Conservation (phyloP, 2,329 filamentous ascomycete species). For the Paecilomyces sp. region DNA sequence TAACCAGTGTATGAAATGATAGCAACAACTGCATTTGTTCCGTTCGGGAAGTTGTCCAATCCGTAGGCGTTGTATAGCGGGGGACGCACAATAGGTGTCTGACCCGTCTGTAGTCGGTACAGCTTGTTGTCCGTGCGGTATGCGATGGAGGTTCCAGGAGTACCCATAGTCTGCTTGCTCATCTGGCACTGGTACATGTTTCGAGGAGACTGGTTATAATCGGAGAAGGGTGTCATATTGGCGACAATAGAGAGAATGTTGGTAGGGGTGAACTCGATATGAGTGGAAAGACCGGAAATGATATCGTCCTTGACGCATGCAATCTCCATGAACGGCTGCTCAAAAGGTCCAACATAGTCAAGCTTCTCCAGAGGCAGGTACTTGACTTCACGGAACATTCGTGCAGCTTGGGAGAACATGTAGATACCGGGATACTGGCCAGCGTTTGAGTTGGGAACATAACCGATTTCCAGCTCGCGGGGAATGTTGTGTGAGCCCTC, state of each 20-base stretch:
- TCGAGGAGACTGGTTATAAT: constrained; percentile 96
- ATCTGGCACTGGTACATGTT: constrained; percentile 99
- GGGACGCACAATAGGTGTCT: constrained; percentile 86
- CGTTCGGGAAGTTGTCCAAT: constrained; percentile 96
- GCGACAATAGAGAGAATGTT: constrained; percentile 96
- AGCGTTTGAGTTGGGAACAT: constrained; percentile 76
- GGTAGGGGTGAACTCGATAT: constrained; percentile 89
- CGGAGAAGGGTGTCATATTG: constrained; percentile 97
- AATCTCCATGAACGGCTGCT: constrained; percentile 98
- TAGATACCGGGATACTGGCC: constrained; percentile 97
- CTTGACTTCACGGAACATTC: constrained; percentile 87
- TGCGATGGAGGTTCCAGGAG: constrained; percentile 73
- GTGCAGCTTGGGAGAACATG: constrained; percentile 76
- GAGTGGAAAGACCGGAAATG: constrained; percentile 78
- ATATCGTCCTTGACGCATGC: constrained; percentile 85
- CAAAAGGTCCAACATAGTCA: constrained; percentile 85
- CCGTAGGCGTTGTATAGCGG: constrained; percentile 94
- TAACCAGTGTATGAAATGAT: constrained; percentile 99
- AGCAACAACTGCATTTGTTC: constrained; percentile 88
- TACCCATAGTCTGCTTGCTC: constrained; percentile 99
- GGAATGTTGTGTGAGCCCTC: constrained; percentile 76
- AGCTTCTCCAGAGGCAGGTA: constrained; percentile 80
- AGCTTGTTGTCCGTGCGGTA: constrained; percentile 96
- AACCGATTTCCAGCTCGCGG: constrained; percentile 80
- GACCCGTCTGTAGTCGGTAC: constrained; percentile 89